phyloP scores from a whole-genome alignment of 2,329 filamentous ascomycete genomes.

The Plectosphaerella sp. region DNA sequence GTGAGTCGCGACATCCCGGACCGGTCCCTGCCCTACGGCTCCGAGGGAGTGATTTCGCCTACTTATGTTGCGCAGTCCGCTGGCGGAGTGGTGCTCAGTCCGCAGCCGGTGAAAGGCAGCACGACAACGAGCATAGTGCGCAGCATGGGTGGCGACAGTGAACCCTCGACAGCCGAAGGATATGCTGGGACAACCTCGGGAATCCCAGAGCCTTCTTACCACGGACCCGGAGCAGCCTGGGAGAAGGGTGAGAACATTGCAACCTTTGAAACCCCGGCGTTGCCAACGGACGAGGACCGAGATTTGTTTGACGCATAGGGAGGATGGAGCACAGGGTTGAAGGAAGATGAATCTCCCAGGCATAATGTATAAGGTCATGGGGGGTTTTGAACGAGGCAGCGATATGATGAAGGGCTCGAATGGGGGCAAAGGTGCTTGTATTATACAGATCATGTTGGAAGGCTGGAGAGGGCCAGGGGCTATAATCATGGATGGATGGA shows the following conservation, averaged over 20 bases:
- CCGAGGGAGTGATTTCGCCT: conserved; percentile 39
- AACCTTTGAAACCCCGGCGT: conserved; percentile 27
- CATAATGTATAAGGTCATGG: conserved; percentile 3
- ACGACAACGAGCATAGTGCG: conserved; percentile 28
- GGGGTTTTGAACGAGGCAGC: background rate
- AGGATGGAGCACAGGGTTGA: background rate
- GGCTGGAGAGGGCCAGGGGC: background rate
- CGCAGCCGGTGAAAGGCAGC: conserved; percentile 37
- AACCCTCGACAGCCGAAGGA: conserved; percentile 1
- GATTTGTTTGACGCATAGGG: conserved; percentile 35
- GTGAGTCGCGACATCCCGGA: conserved; percentile 40
- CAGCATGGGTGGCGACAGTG: conserved; percentile 18
- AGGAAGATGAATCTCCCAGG: conserved; percentile 3
- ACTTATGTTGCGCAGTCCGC: conserved; percentile 37
- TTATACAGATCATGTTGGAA: background rate
- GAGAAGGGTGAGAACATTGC: conserved; percentile 44
- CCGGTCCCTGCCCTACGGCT: conserved; percentile 48
- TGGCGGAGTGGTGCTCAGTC: conserved; percentile 26
- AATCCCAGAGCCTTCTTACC: conserved; percentile 41
- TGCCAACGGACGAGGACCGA: conserved; percentile 33
- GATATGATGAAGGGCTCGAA: background rate
- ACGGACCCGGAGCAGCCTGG: conserved; percentile 44
- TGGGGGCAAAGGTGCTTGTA: conserved; percentile 1
- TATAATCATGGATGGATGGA: background rate
- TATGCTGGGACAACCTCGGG: conserved; percentile 4